phyloP scores from a whole-genome alignment of 345 rosid genomes.

The Eucalyptus globulus region DNA sequence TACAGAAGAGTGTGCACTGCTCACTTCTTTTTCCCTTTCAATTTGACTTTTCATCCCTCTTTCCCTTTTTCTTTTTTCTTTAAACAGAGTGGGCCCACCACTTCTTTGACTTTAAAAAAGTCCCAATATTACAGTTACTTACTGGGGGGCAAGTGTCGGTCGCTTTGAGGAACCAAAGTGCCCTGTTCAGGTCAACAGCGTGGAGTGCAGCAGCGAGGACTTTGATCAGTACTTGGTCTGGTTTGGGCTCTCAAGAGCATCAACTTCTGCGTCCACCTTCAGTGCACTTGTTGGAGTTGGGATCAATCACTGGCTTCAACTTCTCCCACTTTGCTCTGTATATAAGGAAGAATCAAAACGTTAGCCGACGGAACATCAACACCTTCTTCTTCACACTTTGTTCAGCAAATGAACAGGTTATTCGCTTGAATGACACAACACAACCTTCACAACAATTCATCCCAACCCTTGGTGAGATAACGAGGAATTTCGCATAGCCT shows the following conservation, averaged over 20 bases:
- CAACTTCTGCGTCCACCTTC: slow-evolving; percentile 44
- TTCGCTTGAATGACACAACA: background rate
- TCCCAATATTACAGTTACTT: background rate
- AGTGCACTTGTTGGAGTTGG: slow-evolving; percentile 24
- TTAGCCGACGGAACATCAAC: slow-evolving; percentile 4
- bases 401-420: background rate
- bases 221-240: slow-evolving; percentile 74
- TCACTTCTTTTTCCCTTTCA: no score
- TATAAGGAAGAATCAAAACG: background rate
- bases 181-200: slow-evolving; percentile 66
- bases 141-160: slow-evolving; percentile 73
- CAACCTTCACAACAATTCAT: background rate
- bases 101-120: no score
- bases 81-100: no score
- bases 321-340: slow-evolving; percentile 52
- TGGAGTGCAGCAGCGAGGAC: slow-evolving; percentile 76
- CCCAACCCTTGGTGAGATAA: background rate
- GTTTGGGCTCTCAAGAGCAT: slow-evolving; percentile 49
- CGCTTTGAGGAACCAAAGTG: slow-evolving; percentile 67
- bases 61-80: no score
- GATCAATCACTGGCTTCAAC: slow-evolving; percentile 62
- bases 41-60: no score
- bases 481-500: background rate
- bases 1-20: no score
- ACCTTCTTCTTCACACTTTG: slow-evolving; percentile 8